Evolutionary conservation across 768 basidiomycete species (phyloP).

Genomic region (Trametes meyenii): DNA sequence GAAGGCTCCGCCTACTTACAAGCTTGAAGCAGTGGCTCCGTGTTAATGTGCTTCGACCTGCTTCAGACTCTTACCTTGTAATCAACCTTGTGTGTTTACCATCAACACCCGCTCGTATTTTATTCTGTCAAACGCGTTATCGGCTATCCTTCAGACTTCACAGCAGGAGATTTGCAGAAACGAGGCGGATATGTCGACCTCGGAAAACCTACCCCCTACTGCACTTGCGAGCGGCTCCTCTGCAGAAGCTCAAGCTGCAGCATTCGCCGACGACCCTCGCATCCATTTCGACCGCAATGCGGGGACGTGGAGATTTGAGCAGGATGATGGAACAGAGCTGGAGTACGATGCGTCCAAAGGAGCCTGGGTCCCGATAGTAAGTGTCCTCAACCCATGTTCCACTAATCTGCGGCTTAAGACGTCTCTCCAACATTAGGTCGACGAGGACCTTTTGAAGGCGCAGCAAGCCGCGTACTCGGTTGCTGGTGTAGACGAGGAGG

Average conservation of each 20-base stretch:
- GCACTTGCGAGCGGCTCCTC: slow-evolving; percentile 53
- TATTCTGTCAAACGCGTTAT: too few relatives aligned
- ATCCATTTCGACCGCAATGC: slow-evolving; percentile 78
- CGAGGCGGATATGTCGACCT: slow-evolving; percentile 11
- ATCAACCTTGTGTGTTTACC: too few relatives aligned
- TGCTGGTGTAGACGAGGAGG: slow-evolving; percentile 91
- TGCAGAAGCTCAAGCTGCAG: slow-evolving; percentile 57
- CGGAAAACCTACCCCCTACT: slow-evolving; percentile 26
- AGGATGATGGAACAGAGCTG: slow-evolving; percentile 86
- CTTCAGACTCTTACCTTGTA: too few relatives aligned
- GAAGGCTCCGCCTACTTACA: too few relatives aligned
- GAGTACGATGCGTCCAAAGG: slow-evolving; percentile 83
- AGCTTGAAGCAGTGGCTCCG: too few relatives aligned
- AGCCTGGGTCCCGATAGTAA: slow-evolving; percentile 83
- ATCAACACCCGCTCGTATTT: too few relatives aligned
- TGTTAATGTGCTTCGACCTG: too few relatives aligned
- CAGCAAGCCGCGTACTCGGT: slow-evolving; percentile 97
- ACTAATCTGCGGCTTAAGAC: not conserved
- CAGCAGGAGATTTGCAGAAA: too few relatives aligned
- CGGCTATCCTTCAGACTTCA: too few relatives aligned
- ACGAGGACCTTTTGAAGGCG: slow-evolving; percentile 81
- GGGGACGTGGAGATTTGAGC: slow-evolving; percentile 86
- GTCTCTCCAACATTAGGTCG: slow-evolving; percentile 41
- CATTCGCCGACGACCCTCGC: slow-evolving; percentile 81
- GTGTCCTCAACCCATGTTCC: slow-evolving; percentile 5